These are phyloP conservation scores for Coemansia sp. DNA, from an alignment of 192 early-diverging fungal species.

Conservation along the genomic window DNA sequence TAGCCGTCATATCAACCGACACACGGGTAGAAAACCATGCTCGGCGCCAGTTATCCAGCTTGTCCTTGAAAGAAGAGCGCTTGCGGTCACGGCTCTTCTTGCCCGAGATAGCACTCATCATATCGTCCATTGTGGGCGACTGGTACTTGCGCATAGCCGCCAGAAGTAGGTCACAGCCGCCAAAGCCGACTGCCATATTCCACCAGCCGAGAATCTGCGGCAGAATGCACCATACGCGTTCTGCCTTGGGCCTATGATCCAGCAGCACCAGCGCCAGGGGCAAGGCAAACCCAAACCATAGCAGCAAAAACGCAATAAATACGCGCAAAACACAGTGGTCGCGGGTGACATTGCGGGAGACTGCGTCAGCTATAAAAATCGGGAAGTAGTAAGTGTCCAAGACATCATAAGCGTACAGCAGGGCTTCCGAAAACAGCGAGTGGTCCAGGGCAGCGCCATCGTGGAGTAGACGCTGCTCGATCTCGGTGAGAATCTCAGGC, in stretches of 20 bases:
- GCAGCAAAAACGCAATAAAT: conserved; percentile 32
- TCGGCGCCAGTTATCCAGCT: conserved; percentile 34
- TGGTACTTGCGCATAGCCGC: conserved; percentile 52
- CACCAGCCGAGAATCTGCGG: conserved; percentile 50
- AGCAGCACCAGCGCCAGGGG: conserved; percentile 45
- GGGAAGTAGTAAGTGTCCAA: conserved; percentile 54
- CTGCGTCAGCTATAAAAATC: conserved; percentile 46
- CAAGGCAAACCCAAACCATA: conserved; percentile 52
- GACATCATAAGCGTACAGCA: conserved; percentile 52
- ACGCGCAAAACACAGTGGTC: conserved; percentile 51
- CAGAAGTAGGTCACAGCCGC: conserved; percentile 45
- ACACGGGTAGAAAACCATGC: conserved; percentile 46
- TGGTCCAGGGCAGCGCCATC: conserved; percentile 47
- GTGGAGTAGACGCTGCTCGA: conserved; percentile 43
- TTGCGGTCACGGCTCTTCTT: background rate
- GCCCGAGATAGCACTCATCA: background rate
- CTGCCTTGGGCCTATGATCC: conserved; percentile 35
- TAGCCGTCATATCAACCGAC: conserved; percentile 48
- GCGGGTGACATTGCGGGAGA: conserved; percentile 50
- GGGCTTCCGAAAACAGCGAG: conserved; percentile 39
- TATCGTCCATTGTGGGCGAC: conserved; percentile 34
- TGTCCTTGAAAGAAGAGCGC: conserved; percentile 5
- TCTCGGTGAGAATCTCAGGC: conserved; percentile 52
- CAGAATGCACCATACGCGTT: conserved; percentile 35
- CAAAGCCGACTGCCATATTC: conserved; percentile 53